Evolutionary conservation across 495 filamentous ascomycete species (phyloP).

Genomic region (Aspergillus hancockii): DNA sequence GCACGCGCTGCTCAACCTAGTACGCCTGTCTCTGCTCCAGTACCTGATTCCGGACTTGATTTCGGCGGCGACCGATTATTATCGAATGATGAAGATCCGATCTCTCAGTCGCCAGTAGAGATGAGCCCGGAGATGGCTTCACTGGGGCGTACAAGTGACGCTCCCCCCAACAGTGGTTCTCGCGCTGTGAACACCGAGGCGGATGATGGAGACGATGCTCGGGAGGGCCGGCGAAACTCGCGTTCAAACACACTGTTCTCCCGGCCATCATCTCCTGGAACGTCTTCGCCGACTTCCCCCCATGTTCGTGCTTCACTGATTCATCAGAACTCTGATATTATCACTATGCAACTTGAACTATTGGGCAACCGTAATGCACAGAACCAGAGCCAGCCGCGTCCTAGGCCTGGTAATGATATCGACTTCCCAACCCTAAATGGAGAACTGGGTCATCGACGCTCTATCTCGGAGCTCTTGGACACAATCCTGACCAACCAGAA

Average conservation of each 20-base stretch:
- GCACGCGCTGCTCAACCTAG: constrained; percentile 8
- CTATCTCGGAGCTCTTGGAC: constrained; percentile 43
- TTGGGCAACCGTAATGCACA: constrained; percentile 35
- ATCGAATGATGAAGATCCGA: constrained; percentile 37
- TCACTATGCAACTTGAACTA: constrained; percentile 51
- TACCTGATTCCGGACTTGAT: constrained; percentile 16
- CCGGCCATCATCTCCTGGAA: constrained; percentile 41
- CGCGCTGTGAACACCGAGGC: constrained; percentile 16
- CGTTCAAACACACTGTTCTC: constrained; percentile 48
- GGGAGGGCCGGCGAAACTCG: constrained; percentile 30
- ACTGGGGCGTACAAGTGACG: constrained; percentile 27
- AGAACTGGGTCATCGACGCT: constrained; percentile 26
- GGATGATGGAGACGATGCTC: constrained; percentile 14
- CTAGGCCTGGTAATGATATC: constrained; percentile 19
- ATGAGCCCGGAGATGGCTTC: constrained; percentile 39
- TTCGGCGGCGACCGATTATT: constrained; percentile 31
- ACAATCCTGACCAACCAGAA: constrained; percentile 36
- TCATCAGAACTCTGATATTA: constrained; percentile 48
- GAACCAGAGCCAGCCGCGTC: constrained; percentile 18
- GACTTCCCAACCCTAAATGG: constrained; percentile 16
- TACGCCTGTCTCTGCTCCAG: constrained; percentile 10
- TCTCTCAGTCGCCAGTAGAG: constrained; percentile 41
- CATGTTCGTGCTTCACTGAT: constrained; percentile 47
- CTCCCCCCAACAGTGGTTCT: constrained; percentile 19
- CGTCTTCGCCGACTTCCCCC: constrained; percentile 48